Base-by-base conservation (phyloP, 306 rosid species). In the Quercus ilex region DNA sequence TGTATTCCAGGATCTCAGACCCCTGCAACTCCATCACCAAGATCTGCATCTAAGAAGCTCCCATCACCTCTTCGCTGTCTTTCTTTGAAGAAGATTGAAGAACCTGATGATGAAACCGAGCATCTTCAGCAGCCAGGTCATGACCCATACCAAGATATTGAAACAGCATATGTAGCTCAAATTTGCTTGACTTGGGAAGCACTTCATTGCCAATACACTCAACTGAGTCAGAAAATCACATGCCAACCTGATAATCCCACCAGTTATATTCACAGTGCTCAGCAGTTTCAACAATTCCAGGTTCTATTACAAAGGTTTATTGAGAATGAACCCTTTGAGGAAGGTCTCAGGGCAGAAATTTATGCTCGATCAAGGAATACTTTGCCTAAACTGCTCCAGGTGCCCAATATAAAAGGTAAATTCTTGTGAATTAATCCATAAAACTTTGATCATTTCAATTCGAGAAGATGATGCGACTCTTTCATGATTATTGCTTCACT, bases 151-250 rank as follows among this genome's bases (percentile, higher is more conserved):
- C 88, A 86, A 79, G 97, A 92, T 73, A 83, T 95, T 57, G 98
- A 95, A 72, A 95, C 90, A 33, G 92, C 99, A 49, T 95, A 95
- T 76, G 92, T 90, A n/a, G 99, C 92, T 84, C 99, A 95, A 83
- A 79, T 91, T 28, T 88, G 96, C 87, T 89, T 92, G 90, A 87
- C 98, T 60, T 95, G 99, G 99, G 99, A 95, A 81, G 97, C 97
- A 26, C 96, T 95, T 79, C 99, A 95, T 67, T 95, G 99, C 80
- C 99, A 92, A 77, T 92, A 87, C 87, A 91, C 90, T 73, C 98
- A 95, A 69, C 83, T 89, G 77, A 87, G 83, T 85, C 94, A 90
- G 75, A 87, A 91, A 86, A 87, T 92, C 87, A 74, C 86, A 14
- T 91, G 95, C 90, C 96, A 92, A 85, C 92, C 90, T 56, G 97